Conservation (phyloP, 2,329 filamentous ascomycete genomes). For the Neofusicoccum kwambonambiense region DNA sequence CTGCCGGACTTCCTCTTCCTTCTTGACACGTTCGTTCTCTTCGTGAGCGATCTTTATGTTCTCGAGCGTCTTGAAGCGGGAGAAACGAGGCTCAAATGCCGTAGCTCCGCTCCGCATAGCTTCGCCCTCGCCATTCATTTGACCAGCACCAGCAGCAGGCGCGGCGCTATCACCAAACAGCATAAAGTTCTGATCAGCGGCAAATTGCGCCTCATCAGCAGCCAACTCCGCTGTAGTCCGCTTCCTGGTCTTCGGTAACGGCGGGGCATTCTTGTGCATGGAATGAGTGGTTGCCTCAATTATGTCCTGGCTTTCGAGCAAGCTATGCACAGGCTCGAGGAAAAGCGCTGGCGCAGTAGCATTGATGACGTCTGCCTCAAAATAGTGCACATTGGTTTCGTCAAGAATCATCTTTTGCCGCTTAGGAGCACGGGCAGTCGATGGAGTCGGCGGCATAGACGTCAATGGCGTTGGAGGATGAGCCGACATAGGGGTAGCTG, state of each 20-base stretch:
- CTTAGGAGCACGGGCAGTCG: slow-evolving; percentile 62
- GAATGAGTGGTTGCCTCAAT: slow-evolving; percentile 73
- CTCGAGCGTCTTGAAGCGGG: slow-evolving; percentile 86
- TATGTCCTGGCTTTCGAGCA: slow-evolving; percentile 68
- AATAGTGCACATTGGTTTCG: slow-evolving; percentile 67
- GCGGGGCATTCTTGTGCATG: slow-evolving; percentile 72
- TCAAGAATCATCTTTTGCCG: slow-evolving; percentile 74
- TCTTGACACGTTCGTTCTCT: slow-evolving; percentile 61
- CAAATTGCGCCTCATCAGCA: slow-evolving; percentile 87
- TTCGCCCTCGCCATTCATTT: slow-evolving; percentile 68
- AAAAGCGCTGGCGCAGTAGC: slow-evolving; percentile 72
- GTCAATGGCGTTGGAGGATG: slow-evolving; percentile 67
- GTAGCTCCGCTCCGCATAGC: slow-evolving; percentile 58
- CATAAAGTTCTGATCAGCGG: slow-evolving; percentile 89
- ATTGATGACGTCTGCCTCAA: slow-evolving; percentile 73
- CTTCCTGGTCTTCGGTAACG: slow-evolving; percentile 85
- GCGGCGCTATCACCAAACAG: slow-evolving; percentile 85
- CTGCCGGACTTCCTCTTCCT: slow-evolving; percentile 56
- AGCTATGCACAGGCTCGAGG: slow-evolving; percentile 70
- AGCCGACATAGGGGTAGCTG: slow-evolving; percentile 46
- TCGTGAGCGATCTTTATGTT: slow-evolving; percentile 77
- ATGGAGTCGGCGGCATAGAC: slow-evolving; percentile 54
- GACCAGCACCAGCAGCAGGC: slow-evolving; percentile 55
- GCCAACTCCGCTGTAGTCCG: slow-evolving; percentile 92
- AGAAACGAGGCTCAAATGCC: slow-evolving; percentile 83